Evolutionary conservation across 257 asterid genomes (phyloP), one percentile per base, ranked within the genome.

Genomic region (Solanum chilense): DNA sequence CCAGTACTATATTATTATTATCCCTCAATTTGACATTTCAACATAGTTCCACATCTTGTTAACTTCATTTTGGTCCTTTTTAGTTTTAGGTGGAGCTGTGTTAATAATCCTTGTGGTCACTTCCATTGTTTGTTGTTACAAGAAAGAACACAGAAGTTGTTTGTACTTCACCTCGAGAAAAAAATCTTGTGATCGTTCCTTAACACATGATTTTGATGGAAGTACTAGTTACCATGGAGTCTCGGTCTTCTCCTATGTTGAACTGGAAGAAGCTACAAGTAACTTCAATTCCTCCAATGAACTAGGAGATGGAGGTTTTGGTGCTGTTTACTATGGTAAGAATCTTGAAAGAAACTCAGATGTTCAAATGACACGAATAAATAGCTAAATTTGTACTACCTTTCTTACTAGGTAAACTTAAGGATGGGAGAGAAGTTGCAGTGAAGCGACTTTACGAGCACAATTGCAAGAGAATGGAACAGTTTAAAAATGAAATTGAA

Each of bases 251-350:
- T 91, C 97, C 45, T 93, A 93, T 88, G 21, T 73, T 2, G 95
- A 94, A 69, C 97, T 95, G 20, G 92, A 89, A 86, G 92, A 89
- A 83, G 96, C 94, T 83, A 94, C 97, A 1, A 87, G 91, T 60
- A 90, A 85, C 80, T 95, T 94, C 70, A 94, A 95, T 82, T 86
- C 93, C 29, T 83, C 94, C 33, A 90, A 89, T 49, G 98, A 94
- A 83, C 93, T 95, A 27, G 98, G 98, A 25, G 95, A 93, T 60
- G 98, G 98, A 86, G 98, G 98, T 85, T 95, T 93, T 82, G 98
- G 98, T 64, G 90, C 94, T 25, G 98, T 95, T 6, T 95, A 94
- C 62, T 85, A 93, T 62, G 98, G 98, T 94, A 93, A 91, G 92
- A 66, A 80, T 49, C 44, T 80, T 29, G 45, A 80, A 78, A 47